Conservation (phyloP, 225 moss, liverwort and hornwort species). For the Climacium dendroides region DNA sequence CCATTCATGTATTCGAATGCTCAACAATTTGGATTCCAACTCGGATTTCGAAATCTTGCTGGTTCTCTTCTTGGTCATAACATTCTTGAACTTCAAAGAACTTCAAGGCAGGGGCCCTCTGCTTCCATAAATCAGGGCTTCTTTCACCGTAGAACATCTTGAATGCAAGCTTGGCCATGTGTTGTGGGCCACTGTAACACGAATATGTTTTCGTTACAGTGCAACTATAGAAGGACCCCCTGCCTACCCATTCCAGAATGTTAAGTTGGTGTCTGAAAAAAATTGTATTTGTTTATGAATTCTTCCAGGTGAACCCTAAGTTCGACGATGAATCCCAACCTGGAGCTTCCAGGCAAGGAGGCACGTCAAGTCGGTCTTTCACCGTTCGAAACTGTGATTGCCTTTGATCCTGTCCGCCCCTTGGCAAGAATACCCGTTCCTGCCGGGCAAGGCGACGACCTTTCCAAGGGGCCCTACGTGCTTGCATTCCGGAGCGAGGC, state of each 20-base stretch:
- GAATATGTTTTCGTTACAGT: not conserved
- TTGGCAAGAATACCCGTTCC: constrained; percentile 65
- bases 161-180: not conserved
- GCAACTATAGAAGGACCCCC: not conserved
- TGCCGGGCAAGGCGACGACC: constrained; percentile 54
- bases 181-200: not conserved
- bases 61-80: not conserved
- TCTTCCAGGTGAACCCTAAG: not conserved
- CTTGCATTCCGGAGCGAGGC: constrained; percentile 67
- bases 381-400: constrained; percentile 66
- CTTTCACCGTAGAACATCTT: not conserved
- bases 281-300: not conserved
- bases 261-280: not conserved
- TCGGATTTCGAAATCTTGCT: not conserved
- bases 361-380: constrained; percentile 35
- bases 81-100: not conserved
- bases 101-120: not conserved
- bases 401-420: constrained; percentile 70
- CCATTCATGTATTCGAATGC: not conserved
- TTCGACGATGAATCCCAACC: constrained; percentile 13
- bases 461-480: constrained; percentile 55
- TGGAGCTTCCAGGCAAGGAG: constrained; percentile 18
- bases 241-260: not conserved
- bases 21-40: not conserved
- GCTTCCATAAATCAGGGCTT: not conserved